phyloP scores from a whole-genome alignment of 2,329 filamentous ascomycete species.

The Talaromyces marneffei region DNA sequence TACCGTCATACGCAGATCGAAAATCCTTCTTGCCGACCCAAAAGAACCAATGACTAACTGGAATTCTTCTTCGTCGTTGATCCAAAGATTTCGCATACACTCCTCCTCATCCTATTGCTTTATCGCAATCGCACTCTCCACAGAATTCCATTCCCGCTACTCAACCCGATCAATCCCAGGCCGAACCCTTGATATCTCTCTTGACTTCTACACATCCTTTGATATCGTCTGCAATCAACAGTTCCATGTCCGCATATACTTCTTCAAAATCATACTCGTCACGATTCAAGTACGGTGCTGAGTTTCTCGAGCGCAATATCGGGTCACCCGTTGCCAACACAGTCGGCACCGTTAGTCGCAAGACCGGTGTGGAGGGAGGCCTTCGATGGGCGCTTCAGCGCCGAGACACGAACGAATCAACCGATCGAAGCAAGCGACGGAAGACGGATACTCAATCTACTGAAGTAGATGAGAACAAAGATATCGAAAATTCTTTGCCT shows the following conservation, averaged over 20 bases:
- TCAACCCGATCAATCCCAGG: conserved; percentile 43
- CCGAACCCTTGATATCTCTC: conserved; percentile 77
- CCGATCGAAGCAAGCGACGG: conserved; percentile 38
- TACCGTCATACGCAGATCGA: conserved; percentile 20
- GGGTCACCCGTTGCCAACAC: conserved; percentile 77
- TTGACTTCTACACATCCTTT: conserved; percentile 84
- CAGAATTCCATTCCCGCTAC: not conserved
- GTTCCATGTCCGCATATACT: conserved; percentile 77
- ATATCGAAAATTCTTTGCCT: conserved; percentile 42
- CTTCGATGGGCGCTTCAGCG: conserved; percentile 71
- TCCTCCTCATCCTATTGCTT: conserved; percentile 6
- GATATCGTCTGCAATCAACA: conserved; percentile 76
- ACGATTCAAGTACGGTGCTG: conserved; percentile 78
- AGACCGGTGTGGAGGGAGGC: conserved; percentile 81
- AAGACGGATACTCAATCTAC: conserved; percentile 34
- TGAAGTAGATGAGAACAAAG: conserved; percentile 34
- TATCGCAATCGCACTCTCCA: conserved; percentile 14
- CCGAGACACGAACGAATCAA: conserved; percentile 32
- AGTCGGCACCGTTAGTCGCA: conserved; percentile 73
- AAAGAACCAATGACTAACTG: not conserved
- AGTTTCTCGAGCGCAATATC: conserved; percentile 84
- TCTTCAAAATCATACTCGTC: conserved; percentile 87
- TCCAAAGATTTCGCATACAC: conserved; percentile 12
- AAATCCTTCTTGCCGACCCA: not conserved
- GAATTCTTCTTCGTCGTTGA: not conserved